phyloP scores from a whole-genome alignment of 352 stramenopile genomes.

The Sclerospora graminicola region DNA sequence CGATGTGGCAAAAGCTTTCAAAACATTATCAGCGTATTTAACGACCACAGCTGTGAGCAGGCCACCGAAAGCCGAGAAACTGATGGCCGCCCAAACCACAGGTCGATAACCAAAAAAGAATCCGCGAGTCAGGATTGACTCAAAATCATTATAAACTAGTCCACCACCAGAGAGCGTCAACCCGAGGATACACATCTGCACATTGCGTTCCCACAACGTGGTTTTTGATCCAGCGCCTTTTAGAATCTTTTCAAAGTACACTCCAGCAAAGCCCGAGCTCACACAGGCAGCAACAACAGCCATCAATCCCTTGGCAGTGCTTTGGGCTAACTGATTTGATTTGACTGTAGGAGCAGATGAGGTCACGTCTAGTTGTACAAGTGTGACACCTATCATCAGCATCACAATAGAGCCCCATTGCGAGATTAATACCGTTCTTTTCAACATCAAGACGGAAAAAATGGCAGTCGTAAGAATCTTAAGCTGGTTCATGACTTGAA shows the following conservation, averaged over 20 bases:
- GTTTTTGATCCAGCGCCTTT: constrained; percentile 50
- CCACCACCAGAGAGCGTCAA: constrained; percentile 46
- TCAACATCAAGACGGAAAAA: constrained; percentile 75
- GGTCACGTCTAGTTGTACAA: constrained; percentile 62
- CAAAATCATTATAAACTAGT: constrained; percentile 52
- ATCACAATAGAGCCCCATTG: constrained; percentile 74
- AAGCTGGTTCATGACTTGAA: constrained; percentile 82
- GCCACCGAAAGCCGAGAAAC: constrained; percentile 55
- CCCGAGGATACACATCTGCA: constrained; percentile 75
- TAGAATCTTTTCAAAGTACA: constrained; percentile 85
- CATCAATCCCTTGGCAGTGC: constrained; percentile 53
- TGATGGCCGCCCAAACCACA: constrained; percentile 66
- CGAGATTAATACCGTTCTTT: constrained; percentile 52
- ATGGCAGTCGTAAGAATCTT: constrained; percentile 83
- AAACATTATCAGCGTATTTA: constrained; percentile 83
- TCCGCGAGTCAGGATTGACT: constrained; percentile 33
- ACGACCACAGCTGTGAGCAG: constrained; percentile 77
- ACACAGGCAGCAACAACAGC: constrained; percentile 63
- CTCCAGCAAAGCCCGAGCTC: constrained; percentile 74
- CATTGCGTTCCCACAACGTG: constrained; percentile 74
- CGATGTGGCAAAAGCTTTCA: constrained; percentile 81
- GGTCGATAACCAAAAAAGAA: constrained; percentile 82
- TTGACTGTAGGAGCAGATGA: constrained; percentile 7
- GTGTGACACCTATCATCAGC: constrained; percentile 71
- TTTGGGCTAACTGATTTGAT: constrained; percentile 22